phyloP scores from a whole-genome alignment of 2,329 filamentous ascomycete genomes.

The Talaromyces sp. region DNA sequence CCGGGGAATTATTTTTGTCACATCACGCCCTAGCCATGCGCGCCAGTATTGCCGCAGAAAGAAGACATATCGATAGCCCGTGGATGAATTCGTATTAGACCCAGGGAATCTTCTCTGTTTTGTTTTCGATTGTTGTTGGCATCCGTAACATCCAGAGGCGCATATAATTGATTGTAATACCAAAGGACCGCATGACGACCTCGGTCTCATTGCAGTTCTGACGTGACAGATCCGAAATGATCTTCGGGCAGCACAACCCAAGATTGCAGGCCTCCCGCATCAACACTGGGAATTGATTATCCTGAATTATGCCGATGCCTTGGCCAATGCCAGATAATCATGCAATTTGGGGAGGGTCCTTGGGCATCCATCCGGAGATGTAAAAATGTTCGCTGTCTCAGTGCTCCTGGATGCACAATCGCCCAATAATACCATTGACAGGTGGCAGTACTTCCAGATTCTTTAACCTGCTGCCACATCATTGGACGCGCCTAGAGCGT shows the following conservation, averaged over 20 bases:
- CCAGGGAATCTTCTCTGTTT: neutral
- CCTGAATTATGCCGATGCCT: neutral
- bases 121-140: neutral
- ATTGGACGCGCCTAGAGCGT: constrained; percentile 9
- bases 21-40: neutral
- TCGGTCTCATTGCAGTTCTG: neutral
- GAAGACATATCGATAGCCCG: neutral
- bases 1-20: neutral
- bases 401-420: constrained; percentile 3
- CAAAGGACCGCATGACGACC: neutral
- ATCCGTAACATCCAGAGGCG: neutral
- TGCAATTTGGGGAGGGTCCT: neutral
- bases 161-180: neutral
- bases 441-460: constrained; percentile 4
- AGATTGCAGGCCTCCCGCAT: neutral
- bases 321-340: constrained; percentile 7
- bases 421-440: constrained; percentile 13
- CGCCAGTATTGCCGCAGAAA: neutral
- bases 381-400: neutral
- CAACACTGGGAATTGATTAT: neutral
- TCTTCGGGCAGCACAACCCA: constrained; percentile 7
- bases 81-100: neutral
- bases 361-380: constrained; percentile 7
- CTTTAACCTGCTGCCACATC: neutral
- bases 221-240: neutral